A percentile compares a stretch with the other conserved stretches of the same genome.
Conservation (phyloP, 2,329 filamentous ascomycete genomes). For the Lecanicillium sp. region DNA sequence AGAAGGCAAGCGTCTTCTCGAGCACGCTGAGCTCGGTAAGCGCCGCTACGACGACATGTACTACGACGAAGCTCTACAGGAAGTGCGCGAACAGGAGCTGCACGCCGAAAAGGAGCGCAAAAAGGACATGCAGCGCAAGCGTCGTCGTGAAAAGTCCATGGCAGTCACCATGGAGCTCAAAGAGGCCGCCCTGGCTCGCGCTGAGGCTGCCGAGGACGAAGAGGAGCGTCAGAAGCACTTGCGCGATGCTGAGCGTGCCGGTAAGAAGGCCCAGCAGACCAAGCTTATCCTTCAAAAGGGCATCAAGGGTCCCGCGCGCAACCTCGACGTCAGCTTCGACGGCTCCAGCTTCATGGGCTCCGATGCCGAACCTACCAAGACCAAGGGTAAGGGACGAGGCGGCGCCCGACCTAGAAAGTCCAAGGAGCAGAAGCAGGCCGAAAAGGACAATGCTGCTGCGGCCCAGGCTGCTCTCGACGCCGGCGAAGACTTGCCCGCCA, state of each 20-base stretch:
- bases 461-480: conserved; percentile 79
- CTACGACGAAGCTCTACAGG: conserved; percentile 72
- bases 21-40: conserved; percentile 64
- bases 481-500: conserved; percentile 58
- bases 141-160: conserved; percentile 91
- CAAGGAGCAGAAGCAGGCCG: conserved; percentile 75
- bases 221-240: conserved; percentile 73
- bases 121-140: conserved; percentile 98
- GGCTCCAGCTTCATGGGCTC: conserved; percentile 74
- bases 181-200: conserved; percentile 71
- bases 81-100: conserved; percentile 84
- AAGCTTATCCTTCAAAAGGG: conserved; percentile 81
- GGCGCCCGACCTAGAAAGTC: conserved; percentile 80
- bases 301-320: conserved; percentile 66
- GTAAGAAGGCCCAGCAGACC: conserved; percentile 88
- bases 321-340: conserved; percentile 71
- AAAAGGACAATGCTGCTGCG: conserved; percentile 75
- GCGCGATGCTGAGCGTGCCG: conserved; percentile 79
- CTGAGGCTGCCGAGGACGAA: conserved; percentile 72
- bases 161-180: conserved; percentile 88
- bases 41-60: conserved; percentile 69
- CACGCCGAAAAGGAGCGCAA: conserved; percentile 97
- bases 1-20: conserved; percentile 54
- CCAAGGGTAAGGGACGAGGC: conserved; percentile 44
- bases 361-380: conserved; percentile 45